A percentile compares a stretch with the other conserved stretches of the same genome.
Conservation (phyloP, 2,329 filamentous ascomycete species). For the Colletotrichum liriopes region DNA sequence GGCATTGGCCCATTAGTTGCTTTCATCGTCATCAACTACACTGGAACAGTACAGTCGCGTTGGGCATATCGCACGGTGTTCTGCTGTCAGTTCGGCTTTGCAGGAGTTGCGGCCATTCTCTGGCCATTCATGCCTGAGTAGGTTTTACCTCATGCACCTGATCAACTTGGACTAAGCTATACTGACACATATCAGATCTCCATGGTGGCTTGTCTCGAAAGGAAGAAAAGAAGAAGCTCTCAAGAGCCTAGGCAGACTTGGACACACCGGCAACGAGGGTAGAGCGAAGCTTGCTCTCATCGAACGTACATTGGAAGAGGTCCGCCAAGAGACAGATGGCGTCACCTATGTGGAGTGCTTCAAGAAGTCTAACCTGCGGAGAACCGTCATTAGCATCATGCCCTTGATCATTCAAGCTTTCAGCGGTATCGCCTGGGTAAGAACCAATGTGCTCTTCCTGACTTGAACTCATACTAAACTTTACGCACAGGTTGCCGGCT, state of each 20-base stretch:
- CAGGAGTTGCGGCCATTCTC: slow-evolving; percentile 49
- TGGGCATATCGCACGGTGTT: slow-evolving; percentile 56
- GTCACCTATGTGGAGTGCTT: slow-evolving; percentile 59
- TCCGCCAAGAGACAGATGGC: slow-evolving; percentile 54
- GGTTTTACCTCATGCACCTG: background rate
- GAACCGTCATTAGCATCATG: slow-evolving; percentile 57
- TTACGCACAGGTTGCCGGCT: slow-evolving; percentile 30
- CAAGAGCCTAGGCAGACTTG: slow-evolving; percentile 52
- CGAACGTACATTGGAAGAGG: slow-evolving; percentile 52
- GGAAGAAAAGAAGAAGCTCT: slow-evolving; percentile 54
- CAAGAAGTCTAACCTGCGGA: slow-evolving; percentile 55
- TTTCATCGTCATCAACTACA: slow-evolving; percentile 53
- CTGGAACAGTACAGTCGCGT: slow-evolving; percentile 46
- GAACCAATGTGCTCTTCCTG: background rate
- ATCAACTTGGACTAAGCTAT: background rate
- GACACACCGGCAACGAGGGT: slow-evolving; percentile 48
- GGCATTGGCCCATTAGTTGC: slow-evolving; percentile 52
- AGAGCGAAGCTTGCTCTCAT: slow-evolving; percentile 50
- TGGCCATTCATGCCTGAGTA: slow-evolving; percentile 60
- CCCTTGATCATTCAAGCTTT: slow-evolving; percentile 55
- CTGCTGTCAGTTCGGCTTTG: slow-evolving; percentile 54
- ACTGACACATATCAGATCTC: slow-evolving; percentile 47
- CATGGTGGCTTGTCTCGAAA: slow-evolving; percentile 58
- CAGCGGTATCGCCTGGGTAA: slow-evolving; percentile 54
- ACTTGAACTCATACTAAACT: background rate